Evolutionary conservation across 169 alveolate genomes (phyloP).

Genomic region (Plasmodium yoelii): DNA sequence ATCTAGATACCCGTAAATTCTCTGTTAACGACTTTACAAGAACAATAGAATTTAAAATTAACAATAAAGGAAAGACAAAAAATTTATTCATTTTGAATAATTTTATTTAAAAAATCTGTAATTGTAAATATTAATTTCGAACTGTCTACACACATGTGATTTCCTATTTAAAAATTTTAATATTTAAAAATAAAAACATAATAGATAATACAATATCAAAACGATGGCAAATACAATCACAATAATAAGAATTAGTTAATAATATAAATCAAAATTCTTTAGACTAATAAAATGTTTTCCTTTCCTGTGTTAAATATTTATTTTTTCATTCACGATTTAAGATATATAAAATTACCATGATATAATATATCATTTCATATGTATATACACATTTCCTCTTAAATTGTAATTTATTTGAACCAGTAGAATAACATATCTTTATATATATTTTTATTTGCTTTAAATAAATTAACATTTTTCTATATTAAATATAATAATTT

Average conservation of each 20-base stretch:
- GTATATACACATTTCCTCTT: background rate
- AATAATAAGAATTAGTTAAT: too few relatives aligned
- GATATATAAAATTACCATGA: background rate
- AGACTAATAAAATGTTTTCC: background rate
- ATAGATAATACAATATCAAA: background rate
- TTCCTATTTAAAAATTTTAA: background rate
- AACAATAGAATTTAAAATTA: conserved; percentile 2
- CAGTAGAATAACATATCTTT: too few relatives aligned
- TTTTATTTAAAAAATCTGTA: conserved; percentile 15
- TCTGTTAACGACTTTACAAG: conserved; percentile 44
- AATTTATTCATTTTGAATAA: conserved; percentile 39
- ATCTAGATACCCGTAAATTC: conserved; percentile 56
- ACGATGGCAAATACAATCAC: too few relatives aligned
- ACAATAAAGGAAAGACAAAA: conserved; percentile 30
- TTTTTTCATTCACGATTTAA: background rate
- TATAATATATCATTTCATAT: background rate
- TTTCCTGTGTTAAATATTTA: background rate
- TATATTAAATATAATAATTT: too few relatives aligned
- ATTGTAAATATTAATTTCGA: background rate
- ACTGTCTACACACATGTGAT: background rate
- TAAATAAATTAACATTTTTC: too few relatives aligned
- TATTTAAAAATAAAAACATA: conserved; percentile 1
- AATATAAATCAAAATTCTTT: too few relatives aligned
- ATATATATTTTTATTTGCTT: too few relatives aligned
- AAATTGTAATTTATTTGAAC: too few relatives aligned